Evolutionary conservation across 345 rosid species (phyloP).

Genomic region (Microthlaspi erraticum): DNA sequence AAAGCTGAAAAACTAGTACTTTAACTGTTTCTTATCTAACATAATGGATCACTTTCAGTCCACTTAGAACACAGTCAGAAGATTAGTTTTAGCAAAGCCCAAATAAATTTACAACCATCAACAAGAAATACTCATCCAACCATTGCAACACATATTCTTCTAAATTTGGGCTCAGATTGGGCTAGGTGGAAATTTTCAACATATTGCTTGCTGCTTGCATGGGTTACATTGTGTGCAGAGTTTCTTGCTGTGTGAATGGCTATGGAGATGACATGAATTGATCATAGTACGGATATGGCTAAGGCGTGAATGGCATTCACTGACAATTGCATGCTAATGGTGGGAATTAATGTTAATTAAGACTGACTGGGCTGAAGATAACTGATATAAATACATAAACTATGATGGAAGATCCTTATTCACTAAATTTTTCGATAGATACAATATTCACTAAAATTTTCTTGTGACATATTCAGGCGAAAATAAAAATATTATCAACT

Average conservation of each 20-base stretch:
- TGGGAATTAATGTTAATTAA: too few relatives aligned
- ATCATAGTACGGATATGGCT: too few relatives aligned
- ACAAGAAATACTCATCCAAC: background rate
- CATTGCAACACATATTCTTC: background rate
- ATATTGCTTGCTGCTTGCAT: too few relatives aligned
- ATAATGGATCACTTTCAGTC: conserved; percentile 6
- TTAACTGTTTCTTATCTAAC: background rate
- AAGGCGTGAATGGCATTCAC: too few relatives aligned
- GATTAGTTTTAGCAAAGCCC: background rate
- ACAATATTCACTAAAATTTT: background rate
- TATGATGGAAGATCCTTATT: too few relatives aligned
- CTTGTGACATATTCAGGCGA: background rate
- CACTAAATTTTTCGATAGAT: background rate
- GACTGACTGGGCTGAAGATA: too few relatives aligned
- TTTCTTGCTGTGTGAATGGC: background rate
- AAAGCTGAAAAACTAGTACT: conserved; percentile 3
- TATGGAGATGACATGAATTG: background rate
- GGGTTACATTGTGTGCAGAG: too few relatives aligned
- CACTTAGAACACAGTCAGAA: background rate
- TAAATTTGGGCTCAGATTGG: background rate
- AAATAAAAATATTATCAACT: background rate
- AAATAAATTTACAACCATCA: background rate
- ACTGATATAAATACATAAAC: too few relatives aligned
- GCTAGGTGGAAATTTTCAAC: too few relatives aligned
- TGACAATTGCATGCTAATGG: too few relatives aligned